phyloP scores from a whole-genome alignment of 176 grass and related monocot genomes.

The Themeda triandra region DNA sequence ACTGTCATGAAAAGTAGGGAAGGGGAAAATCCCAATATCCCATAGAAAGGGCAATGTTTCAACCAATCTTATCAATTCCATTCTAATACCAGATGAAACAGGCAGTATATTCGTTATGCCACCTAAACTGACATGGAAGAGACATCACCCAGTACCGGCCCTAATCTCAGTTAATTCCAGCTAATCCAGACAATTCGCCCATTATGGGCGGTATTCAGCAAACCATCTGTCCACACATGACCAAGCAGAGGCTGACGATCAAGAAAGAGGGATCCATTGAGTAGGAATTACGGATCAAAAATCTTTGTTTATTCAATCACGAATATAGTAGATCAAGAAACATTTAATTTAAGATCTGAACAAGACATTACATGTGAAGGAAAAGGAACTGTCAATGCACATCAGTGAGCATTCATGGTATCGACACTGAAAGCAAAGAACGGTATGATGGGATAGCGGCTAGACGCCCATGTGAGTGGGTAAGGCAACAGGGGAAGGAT shows the following conservation, averaged over 20 bases:
- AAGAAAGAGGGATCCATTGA: background rate
- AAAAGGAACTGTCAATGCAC: background rate
- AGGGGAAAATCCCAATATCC: background rate
- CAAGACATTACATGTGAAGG: background rate
- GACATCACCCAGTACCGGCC: background rate
- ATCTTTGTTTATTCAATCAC: background rate
- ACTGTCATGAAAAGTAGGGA: conserved; percentile 50
- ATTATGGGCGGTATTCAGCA: background rate
- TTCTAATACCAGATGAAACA: background rate
- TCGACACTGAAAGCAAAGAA: background rate
- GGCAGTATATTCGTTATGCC: background rate
- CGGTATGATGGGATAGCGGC: background rate
- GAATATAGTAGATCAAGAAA: background rate
- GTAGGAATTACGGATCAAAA: background rate
- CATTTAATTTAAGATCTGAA: background rate
- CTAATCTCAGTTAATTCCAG: background rate
- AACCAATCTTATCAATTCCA: background rate
- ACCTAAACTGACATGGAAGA: background rate
- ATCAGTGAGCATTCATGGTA: background rate
- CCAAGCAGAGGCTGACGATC: background rate
- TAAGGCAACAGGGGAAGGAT: too few relatives aligned
- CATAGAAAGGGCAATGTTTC: background rate
- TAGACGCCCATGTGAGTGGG: too few relatives aligned
- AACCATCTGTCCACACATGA: background rate
- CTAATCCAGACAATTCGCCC: background rate